Evolutionary conservation across 768 basidiomycete species (phyloP).

Genomic region (Russula vinacea): DNA sequence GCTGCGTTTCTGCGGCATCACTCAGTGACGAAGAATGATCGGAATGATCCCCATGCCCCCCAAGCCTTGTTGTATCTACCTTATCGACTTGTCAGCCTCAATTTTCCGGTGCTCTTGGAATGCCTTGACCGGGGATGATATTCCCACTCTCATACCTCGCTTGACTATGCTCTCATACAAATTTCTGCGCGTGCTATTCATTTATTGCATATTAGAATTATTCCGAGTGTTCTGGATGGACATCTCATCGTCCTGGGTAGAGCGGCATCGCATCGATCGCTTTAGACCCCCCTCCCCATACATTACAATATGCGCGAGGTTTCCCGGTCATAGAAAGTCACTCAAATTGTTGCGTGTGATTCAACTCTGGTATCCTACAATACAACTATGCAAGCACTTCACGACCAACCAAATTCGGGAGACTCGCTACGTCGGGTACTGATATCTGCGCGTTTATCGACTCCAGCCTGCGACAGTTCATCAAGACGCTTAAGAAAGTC

Average conservation of each 20-base stretch:
- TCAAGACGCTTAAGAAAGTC: constrained; percentile 9
- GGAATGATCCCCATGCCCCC: too few relatives aligned
- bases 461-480: neutral
- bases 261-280: neutral
- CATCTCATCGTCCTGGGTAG: neutral
- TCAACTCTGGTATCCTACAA: neutral
- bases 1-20: too few relatives aligned
- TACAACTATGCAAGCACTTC: neutral
- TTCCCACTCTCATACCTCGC: neutral
- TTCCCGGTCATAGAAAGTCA: too few relatives aligned
- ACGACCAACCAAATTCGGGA: neutral
- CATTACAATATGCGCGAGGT: too few relatives aligned
- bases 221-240: neutral
- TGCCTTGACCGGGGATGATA: neutral
- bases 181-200: neutral
- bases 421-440: neutral
- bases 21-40: too few relatives aligned
- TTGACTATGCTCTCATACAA: too few relatives aligned
- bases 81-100: too few relatives aligned
- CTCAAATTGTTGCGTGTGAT: neutral
- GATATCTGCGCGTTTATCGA: too few relatives aligned
- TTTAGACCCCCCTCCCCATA: too few relatives aligned
- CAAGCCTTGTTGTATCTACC: too few relatives aligned
- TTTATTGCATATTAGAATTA: neutral
- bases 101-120: neutral